Evolutionary conservation across 305 asterid species (phyloP).

Genomic region (Galium porrigens): DNA sequence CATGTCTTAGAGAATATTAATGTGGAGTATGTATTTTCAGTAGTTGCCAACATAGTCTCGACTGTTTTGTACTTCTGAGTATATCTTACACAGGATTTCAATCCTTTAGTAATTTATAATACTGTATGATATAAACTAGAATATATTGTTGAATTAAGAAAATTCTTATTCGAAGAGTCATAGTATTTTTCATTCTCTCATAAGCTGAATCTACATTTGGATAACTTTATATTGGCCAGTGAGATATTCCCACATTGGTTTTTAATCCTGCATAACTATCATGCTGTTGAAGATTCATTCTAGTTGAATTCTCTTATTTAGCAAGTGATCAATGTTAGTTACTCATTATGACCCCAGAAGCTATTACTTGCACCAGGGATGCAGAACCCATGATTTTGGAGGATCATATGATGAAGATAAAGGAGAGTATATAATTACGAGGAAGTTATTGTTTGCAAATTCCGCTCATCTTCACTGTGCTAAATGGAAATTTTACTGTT

Average conservation of each 20-base stretch:
- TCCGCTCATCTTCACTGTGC: slow-evolving; percentile 21
- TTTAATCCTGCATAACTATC: background rate
- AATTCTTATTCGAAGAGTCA: background rate
- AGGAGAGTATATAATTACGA: slow-evolving; percentile 20
- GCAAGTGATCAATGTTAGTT: background rate
- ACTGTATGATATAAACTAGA: no score
- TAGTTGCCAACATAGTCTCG: background rate
- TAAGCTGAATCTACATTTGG: background rate
- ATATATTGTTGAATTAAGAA: background rate
- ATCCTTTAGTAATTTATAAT: background rate
- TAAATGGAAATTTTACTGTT: slow-evolving; percentile 45
- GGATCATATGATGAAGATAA: slow-evolving; percentile 26
- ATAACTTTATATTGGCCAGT: background rate
- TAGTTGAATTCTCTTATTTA: background rate
- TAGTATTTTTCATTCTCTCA: background rate
- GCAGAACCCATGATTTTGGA: slow-evolving; percentile 32
- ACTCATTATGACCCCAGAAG: slow-evolving; percentile 12
- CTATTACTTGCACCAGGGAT: slow-evolving; percentile 36
- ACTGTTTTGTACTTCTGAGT: background rate
- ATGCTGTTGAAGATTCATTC: background rate
- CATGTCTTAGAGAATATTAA: background rate
- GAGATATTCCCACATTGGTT: background rate
- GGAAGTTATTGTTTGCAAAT: slow-evolving; percentile 24
- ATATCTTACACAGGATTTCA: background rate
- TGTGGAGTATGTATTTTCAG: background rate